phyloP scores from a whole-genome alignment of 1,284 basidiomycete species.

The Hypsizygus ulmarius region DNA sequence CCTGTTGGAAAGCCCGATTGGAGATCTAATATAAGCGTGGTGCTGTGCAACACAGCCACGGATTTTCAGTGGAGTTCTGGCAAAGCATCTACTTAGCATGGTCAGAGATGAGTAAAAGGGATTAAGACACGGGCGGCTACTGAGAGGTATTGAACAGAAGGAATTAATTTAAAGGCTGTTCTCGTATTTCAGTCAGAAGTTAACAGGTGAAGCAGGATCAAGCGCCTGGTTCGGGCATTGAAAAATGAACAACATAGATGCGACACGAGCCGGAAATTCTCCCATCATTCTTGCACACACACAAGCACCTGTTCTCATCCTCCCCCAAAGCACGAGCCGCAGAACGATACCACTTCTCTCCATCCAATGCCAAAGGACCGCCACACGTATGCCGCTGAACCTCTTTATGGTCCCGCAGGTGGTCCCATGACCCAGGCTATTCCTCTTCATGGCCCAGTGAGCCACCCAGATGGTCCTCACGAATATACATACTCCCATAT shows the following conservation, averaged over 20 bases:
- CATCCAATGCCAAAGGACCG: conserved; percentile 31
- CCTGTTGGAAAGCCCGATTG: conserved; percentile 20
- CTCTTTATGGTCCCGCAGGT: conserved; percentile 34
- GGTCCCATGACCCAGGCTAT: conserved; percentile 39
- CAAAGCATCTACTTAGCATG: background rate
- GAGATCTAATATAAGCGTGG: conserved; percentile 30
- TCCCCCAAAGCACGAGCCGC: conserved; percentile 27
- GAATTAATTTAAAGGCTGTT: conserved; percentile 16
- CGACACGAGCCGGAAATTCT: conserved; percentile 24
- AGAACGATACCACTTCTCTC: conserved; percentile 16
- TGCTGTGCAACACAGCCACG: conserved; percentile 36
- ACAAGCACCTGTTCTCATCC: conserved; percentile 23
- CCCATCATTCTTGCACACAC: conserved; percentile 26
- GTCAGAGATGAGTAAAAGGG: background rate
- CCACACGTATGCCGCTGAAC: conserved; percentile 31
- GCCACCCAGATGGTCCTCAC: conserved; percentile 42
- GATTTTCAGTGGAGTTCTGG: conserved; percentile 14
- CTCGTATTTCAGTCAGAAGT: conserved; percentile 12
- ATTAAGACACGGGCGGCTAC: conserved; percentile 4
- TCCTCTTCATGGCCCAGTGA: conserved; percentile 42
- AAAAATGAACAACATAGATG: conserved; percentile 24
- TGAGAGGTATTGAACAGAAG: conserved; percentile 4
- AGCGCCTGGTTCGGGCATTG: conserved; percentile 23
- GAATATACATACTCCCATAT: conserved; percentile 33
- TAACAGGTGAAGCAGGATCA: conserved; percentile 15